phyloP scores from a whole-genome alignment of 495 filamentous ascomycete species.

The Tuber calosporum region DNA sequence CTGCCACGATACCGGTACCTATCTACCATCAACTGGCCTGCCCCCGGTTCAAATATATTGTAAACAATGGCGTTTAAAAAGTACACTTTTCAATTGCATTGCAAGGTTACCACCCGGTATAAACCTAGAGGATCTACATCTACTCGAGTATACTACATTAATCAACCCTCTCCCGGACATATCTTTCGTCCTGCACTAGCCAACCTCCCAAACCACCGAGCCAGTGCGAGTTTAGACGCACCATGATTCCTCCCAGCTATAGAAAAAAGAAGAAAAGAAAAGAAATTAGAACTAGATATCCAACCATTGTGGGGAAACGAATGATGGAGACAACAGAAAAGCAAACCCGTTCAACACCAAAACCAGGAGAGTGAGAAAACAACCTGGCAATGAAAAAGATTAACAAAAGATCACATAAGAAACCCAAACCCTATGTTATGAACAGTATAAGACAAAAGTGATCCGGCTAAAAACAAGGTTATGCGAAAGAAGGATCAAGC shows the following conservation, averaged over 20 bases:
- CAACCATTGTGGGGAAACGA: conserved; percentile 9
- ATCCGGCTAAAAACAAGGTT: conserved; percentile 1
- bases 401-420: neutral
- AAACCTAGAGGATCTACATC: neutral
- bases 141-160: neutral
- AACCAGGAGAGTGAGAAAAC: conserved; percentile 4
- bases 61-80: neutral
- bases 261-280: neutral
- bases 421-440: conserved; percentile 9
- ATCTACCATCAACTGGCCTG: neutral
- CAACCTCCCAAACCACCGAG: neutral
- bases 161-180: neutral
- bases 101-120: neutral
- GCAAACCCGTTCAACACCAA: conserved; percentile 19
- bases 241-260: neutral
- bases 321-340: conserved; percentile 5
- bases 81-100: neutral
- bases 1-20: neutral
- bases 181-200: neutral
- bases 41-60: neutral
- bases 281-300: conserved; percentile 12
- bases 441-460: conserved; percentile 2
- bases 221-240: neutral
- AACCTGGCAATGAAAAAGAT: conserved; percentile 1
- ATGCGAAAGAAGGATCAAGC: neutral